Evolutionary conservation across 1,139 yeast genomes (phyloP).

Genomic region (Taphrina populina): DNA sequence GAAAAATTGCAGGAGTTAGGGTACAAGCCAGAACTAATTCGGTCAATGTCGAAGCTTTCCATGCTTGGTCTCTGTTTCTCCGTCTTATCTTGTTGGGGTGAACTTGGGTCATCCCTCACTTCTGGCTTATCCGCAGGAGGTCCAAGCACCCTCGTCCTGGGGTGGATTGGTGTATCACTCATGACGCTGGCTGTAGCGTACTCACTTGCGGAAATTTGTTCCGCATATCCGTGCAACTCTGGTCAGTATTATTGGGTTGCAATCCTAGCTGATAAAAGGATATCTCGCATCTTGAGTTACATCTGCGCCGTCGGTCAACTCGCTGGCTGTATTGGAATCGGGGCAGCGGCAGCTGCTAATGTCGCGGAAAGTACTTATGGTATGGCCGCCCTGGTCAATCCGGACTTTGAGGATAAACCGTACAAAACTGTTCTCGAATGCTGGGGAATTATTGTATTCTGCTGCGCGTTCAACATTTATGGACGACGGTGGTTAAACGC

Average conservation of each 20-base stretch:
- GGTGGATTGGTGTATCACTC: constrained; percentile 64
- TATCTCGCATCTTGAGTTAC: constrained; percentile 37
- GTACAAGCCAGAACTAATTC: constrained; percentile 47
- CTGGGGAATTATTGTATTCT: constrained; percentile 34
- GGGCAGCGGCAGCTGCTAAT: constrained; percentile 41
- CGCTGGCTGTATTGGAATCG: constrained; percentile 42
- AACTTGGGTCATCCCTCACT: constrained; percentile 47
- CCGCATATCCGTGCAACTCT: constrained; percentile 63
- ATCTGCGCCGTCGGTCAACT: constrained; percentile 38
- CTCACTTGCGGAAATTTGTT: constrained; percentile 63
- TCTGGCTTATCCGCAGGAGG: constrained; percentile 46
- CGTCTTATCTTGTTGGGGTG: constrained; percentile 48
- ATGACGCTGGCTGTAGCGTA: constrained; percentile 60
- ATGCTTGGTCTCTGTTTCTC: constrained; percentile 47
- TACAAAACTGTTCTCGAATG: constrained; percentile 37
- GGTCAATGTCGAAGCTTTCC: constrained; percentile 46
- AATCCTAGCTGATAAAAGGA: constrained; percentile 40
- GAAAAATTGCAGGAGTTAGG: constrained; percentile 44
- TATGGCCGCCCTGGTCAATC: constrained; percentile 39
- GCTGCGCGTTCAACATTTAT: constrained; percentile 36
- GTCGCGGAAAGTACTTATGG: constrained; percentile 41
- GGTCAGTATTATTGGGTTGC: constrained; percentile 44
- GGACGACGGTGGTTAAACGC: constrained; percentile 40
- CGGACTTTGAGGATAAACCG: constrained; percentile 34
- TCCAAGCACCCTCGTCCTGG: constrained; percentile 60